Evolutionary conservation across 2,329 filamentous ascomycete species (phyloP).

Genomic region (Mycogone perniciosa): DNA sequence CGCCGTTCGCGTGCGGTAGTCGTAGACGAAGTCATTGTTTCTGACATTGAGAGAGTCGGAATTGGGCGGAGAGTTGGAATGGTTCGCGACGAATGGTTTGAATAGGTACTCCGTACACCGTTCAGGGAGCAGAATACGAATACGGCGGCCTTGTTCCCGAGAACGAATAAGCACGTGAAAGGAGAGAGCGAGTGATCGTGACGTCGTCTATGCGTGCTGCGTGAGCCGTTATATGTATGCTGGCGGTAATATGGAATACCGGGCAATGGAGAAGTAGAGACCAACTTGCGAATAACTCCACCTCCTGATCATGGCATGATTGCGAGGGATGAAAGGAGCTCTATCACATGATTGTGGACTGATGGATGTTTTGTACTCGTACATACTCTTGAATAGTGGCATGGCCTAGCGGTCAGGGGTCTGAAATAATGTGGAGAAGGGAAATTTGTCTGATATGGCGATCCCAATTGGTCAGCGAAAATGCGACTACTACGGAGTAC

Average conservation of each 20-base stretch:
- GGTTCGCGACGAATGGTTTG: not conserved
- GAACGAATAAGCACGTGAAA: not conserved
- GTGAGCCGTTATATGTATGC: slow-evolving; percentile 1
- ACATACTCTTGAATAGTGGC: not conserved
- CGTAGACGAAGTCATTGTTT: slow-evolving; percentile 6
- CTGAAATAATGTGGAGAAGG: slow-evolving; percentile 9
- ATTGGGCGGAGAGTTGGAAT: not conserved
- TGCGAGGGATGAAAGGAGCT: slow-evolving; percentile 4
- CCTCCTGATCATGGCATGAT: slow-evolving; percentile 11
- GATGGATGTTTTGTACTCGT: slow-evolving; percentile 3
- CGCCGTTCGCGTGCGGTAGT: slow-evolving; percentile 36
- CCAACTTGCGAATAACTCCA: slow-evolving; percentile 1
- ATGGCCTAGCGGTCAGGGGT: slow-evolving; percentile 8
- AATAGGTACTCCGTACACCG: not conserved
- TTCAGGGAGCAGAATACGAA: too few relatives aligned
- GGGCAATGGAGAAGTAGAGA: not conserved
- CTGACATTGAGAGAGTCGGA: slow-evolving; percentile 1
- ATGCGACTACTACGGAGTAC: too few relatives aligned
- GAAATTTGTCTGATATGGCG: not conserved
- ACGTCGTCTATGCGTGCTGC: slow-evolving; percentile 3
- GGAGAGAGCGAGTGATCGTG: not conserved
- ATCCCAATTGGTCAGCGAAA: not conserved
- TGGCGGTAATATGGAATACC: not conserved
- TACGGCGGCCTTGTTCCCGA: not conserved
- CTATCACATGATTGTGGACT: slow-evolving; percentile 15